Evolutionary conservation across 345 rosid species (phyloP), one percentile per base, ranked within the genome.

Genomic region (Tarenaya hassleriana): DNA sequence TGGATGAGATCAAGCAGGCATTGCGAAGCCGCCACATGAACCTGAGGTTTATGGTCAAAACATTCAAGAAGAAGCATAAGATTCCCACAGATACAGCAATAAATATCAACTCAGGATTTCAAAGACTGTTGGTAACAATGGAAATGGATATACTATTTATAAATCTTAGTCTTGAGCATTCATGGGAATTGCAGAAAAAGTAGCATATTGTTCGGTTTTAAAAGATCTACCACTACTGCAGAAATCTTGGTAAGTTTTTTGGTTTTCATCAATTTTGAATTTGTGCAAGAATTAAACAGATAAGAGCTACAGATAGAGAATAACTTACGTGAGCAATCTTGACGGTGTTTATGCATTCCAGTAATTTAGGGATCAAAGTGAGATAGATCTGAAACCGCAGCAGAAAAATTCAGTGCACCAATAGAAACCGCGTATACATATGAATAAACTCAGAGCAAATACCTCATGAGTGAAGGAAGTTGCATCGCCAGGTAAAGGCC

Each of bases 311-410:
- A 14, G 34, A 18, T 37, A n/a, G 16, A 47, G 15, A 39, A 55
- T 7, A 57, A 34, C 69, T 50, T 73, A 89, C 97, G 96, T 91
- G 98, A 1, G 87, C 91, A 69, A 91, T 91, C 73, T 84, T 87
- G 42, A 91, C 75, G 8, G 81, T 80, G 68, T 60, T 71, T 50
- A 91, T 77, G 70, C 95, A 80, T 53, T 86, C 89, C 10, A 72
- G 58, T 56, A 80, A 58, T 60, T 73, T 82, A 8, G 95, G 83
- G 7, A 82, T 72, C 13, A 77, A 44, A 10, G 76, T 63, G 56
- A 46, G 70, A 59, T 81, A 80, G 48, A 90, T 49, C 97, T 90
- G 86, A 35, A 71, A 54, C 24, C 29, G 54, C 53, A 69, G 58
- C 12, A 33, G 57, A 38, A 33, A 29, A 14, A 59, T 40, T 64